phyloP scores from a whole-genome alignment of 495 filamentous ascomycete species.

The Trichoderma virens region DNA sequence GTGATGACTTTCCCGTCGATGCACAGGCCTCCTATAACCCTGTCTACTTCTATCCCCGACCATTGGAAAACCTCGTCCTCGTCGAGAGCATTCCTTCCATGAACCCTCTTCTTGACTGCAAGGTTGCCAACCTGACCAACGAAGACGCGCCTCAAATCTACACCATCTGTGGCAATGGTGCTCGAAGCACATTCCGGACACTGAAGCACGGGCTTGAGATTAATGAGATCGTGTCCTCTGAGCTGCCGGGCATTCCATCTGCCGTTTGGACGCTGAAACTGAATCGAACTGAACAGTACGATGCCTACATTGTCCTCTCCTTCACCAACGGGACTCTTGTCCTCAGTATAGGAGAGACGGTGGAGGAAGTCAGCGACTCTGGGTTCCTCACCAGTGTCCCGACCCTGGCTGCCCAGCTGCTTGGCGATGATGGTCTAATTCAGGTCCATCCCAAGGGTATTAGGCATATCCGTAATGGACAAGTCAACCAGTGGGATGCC shows the following conservation, averaged over 20 bases:
- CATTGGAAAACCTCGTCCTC: conserved; percentile 71
- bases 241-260: conserved; percentile 75
- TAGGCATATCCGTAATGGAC: conserved; percentile 74
- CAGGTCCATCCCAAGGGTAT: conserved; percentile 96
- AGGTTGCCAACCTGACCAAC: conserved; percentile 76
- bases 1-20: conserved; percentile 74
- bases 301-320: conserved; percentile 67
- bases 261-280: conserved; percentile 95
- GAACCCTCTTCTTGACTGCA: conserved; percentile 86
- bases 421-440: conserved; percentile 85
- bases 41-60: conserved; percentile 75
- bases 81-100: conserved; percentile 82
- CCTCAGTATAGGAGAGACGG: conserved; percentile 89
- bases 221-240: conserved; percentile 86
- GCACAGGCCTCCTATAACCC: conserved; percentile 58
- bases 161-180: conserved; percentile 78
- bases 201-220: conserved; percentile 90
- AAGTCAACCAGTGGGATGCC: conserved; percentile 89
- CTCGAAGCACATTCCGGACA: conserved; percentile 80
- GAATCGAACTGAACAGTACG: conserved; percentile 71
- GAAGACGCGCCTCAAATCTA: conserved; percentile 98
- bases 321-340: conserved; percentile 69
- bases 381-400: conserved; percentile 81
- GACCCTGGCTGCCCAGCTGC: conserved; percentile 85
- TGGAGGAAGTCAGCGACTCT: conserved; percentile 89